These are phyloP conservation scores for Penicillium decumbens DNA, from an alignment of 2,329 filamentous ascomycete genomes.

Conservation along the genomic window DNA sequence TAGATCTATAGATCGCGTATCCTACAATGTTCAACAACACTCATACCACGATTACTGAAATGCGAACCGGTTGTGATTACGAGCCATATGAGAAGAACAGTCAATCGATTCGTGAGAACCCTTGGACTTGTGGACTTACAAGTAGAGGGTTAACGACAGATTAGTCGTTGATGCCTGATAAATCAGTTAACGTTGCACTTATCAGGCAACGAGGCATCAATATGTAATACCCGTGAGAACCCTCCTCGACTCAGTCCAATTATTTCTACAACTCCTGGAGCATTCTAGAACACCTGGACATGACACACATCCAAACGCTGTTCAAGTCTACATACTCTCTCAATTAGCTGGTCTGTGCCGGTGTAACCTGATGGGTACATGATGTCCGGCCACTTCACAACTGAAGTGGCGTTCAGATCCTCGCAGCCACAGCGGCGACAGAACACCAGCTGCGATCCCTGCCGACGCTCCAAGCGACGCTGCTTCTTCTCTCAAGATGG, in stretches of 20 bases:
- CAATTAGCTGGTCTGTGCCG: background rate
- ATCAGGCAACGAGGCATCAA: slow-evolving; percentile 1
- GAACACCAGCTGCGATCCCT: slow-evolving; percentile 25
- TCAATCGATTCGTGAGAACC: background rate
- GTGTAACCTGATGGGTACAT: background rate
- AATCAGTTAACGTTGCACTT: background rate
- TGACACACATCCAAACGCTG: background rate
- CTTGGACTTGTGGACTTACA: background rate
- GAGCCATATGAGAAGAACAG: too few relatives aligned
- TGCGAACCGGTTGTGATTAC: too few relatives aligned
- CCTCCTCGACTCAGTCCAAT: background rate
- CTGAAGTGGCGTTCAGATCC: background rate
- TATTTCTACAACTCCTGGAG: background rate
- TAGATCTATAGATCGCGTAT: background rate
- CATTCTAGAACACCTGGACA: background rate
- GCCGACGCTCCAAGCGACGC: slow-evolving; percentile 25
- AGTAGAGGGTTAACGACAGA: background rate
- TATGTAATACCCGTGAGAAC: background rate
- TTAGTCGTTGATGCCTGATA: background rate
- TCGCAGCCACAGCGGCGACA: slow-evolving; percentile 16
- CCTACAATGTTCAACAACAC: background rate
- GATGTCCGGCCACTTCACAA: background rate
- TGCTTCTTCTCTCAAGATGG: slow-evolving; percentile 14
- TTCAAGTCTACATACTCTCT: background rate
- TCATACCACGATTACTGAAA: too few relatives aligned